Conservation (phyloP, 2,329 filamentous ascomycete genomes). For the Fusarium sp. region DNA sequence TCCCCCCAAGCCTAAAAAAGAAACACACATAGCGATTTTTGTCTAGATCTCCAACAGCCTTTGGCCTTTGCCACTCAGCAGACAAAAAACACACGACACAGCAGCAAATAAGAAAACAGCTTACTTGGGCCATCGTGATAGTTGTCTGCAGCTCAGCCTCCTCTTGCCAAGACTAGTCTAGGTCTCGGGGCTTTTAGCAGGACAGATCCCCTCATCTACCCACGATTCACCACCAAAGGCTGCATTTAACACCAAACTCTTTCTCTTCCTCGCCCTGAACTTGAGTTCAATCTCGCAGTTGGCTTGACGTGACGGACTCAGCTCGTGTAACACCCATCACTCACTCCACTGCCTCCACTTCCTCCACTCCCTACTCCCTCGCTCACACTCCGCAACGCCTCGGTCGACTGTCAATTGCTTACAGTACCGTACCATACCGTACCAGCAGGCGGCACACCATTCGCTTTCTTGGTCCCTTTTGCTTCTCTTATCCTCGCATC, state of each 20-base stretch:
- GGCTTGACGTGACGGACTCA: slow-evolving; percentile 26
- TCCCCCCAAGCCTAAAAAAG: slow-evolving; percentile 36
- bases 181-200: slow-evolving; percentile 27
- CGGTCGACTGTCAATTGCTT: slow-evolving; percentile 25
- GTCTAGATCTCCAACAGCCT: slow-evolving; percentile 23
- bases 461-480: slow-evolving; percentile 19
- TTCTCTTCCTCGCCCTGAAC: slow-evolving; percentile 11
- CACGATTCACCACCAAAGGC: slow-evolving; percentile 9
- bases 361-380: slow-evolving; percentile 29
- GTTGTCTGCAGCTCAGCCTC: slow-evolving; percentile 34
- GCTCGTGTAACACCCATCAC: slow-evolving; percentile 33
- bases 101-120: slow-evolving; percentile 10
- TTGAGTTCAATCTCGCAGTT: slow-evolving; percentile 1
- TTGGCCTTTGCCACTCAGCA: slow-evolving; percentile 23
- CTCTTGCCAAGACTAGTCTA: slow-evolving; percentile 26
- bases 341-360: slow-evolving; percentile 29
- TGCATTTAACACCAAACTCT: slow-evolving; percentile 33
- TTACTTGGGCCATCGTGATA: slow-evolving; percentile 1
- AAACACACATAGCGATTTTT: slow-evolving; percentile 28
- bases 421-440: background rate
- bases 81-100: slow-evolving; percentile 16
- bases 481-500: slow-evolving; percentile 25
- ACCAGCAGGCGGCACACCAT: slow-evolving; percentile 9
- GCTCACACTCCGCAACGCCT: slow-evolving; percentile 19
- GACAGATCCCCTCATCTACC: slow-evolving; percentile 10